A percentile compares a stretch with the other conserved stretches of the same genome.
Conservation (phyloP, 1,284 basidiomycete genomes). For the Taiwanofungus camphoratus region DNA sequence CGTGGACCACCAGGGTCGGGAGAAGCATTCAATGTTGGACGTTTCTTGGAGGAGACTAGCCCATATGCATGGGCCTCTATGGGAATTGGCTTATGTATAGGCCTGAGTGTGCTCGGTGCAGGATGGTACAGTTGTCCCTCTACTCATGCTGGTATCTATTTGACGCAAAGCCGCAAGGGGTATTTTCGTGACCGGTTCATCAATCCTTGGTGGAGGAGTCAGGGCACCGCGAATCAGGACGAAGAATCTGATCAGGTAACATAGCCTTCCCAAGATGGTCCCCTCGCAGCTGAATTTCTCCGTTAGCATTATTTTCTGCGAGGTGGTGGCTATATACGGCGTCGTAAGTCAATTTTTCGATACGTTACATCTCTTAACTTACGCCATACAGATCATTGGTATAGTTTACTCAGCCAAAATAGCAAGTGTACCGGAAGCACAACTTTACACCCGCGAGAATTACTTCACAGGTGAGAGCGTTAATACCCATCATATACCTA, state of each 20-base stretch:
- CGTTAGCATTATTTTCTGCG: conserved; percentile 94
- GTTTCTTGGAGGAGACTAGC: conserved; percentile 88
- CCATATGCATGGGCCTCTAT: conserved; percentile 92
- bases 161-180: conserved; percentile 58
- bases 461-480: conserved; percentile 76
- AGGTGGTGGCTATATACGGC: conserved; percentile 96
- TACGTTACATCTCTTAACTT: not conserved
- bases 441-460: conserved; percentile 76
- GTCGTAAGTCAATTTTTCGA: conserved; percentile 53
- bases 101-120: conserved; percentile 89
- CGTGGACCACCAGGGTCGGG: conserved; percentile 60
- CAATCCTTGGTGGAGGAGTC: conserved; percentile 94
- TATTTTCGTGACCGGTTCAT: conserved; percentile 94
- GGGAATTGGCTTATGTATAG: conserved; percentile 92
- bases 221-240: conserved; percentile 92
- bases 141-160: not conserved
- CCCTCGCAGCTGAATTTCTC: not conserved
- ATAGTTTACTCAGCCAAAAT: conserved; percentile 91
- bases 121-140: conserved; percentile 91
- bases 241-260: conserved; percentile 94
- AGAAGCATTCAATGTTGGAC: conserved; percentile 88
- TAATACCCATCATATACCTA: conserved; percentile 14
- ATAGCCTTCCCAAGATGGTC: not conserved
- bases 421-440: conserved; percentile 47
- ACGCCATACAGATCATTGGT: conserved; percentile 68